These are phyloP conservation scores for Kodamaea kakaduensis DNA, from an alignment of 805 yeast species.

Conservation along the genomic window DNA sequence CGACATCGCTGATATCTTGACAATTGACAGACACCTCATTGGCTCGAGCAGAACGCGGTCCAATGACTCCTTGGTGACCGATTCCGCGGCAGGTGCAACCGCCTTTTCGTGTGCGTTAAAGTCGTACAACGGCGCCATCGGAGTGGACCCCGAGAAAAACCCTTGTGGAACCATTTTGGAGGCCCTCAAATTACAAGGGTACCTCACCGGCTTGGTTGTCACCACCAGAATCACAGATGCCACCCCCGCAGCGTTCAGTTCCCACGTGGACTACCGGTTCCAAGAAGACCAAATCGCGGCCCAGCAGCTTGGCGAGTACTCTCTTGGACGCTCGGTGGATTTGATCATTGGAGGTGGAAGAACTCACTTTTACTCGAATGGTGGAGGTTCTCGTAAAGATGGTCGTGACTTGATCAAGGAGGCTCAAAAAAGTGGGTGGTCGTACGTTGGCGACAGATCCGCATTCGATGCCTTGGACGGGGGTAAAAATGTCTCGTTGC, in stretches of 20 bases:
- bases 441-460: constrained; percentile 54
- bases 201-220: constrained; percentile 83
- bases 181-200: constrained; percentile 79
- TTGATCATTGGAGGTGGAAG: constrained; percentile 90
- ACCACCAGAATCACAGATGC: constrained; percentile 93
- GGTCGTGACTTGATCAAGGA: constrained; percentile 61
- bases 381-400: constrained; percentile 63
- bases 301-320: constrained; percentile 79
- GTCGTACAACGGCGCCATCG: constrained; percentile 87
- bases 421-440: constrained; percentile 61
- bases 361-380: constrained; percentile 68
- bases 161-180: constrained; percentile 90
- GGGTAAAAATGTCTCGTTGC: constrained; percentile 67
- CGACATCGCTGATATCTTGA: constrained; percentile 51
- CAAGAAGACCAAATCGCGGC: constrained; percentile 84
- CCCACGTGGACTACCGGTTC: constrained; percentile 72
- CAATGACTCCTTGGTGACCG: constrained; percentile 73
- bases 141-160: constrained; percentile 60
- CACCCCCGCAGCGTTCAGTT: constrained; percentile 85
- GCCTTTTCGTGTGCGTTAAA: constrained; percentile 85
- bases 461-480: constrained; percentile 51
- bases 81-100: constrained; percentile 96
- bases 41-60: constrained; percentile 88
- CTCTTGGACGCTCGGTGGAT: constrained; percentile 76
- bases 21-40: constrained; percentile 64